These are phyloP conservation scores for Fraxinus baroniana DNA, from an alignment of 305 asterid genomes.

Conservation along the genomic window DNA sequence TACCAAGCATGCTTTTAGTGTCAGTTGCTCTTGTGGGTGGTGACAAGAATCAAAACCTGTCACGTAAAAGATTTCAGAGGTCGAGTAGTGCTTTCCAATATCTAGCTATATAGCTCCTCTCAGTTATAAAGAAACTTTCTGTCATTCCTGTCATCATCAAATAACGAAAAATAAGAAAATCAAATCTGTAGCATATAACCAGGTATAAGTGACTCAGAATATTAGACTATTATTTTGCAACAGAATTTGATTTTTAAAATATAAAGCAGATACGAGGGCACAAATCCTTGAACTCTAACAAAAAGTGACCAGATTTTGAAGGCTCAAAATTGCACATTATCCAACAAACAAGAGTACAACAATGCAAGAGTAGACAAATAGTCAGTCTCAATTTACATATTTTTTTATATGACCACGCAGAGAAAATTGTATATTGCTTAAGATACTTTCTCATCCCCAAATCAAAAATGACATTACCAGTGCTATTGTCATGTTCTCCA, in stretches of 20 bases:
- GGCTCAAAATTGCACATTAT: neutral
- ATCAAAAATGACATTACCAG: neutral
- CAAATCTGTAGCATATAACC: neutral
- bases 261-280: neutral
- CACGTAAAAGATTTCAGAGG: neutral
- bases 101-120: neutral
- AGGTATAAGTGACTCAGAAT: neutral
- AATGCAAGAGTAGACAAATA: neutral
- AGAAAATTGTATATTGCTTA: neutral
- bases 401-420: neutral
- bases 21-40: neutral
- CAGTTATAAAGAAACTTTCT: neutral
- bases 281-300: neutral
- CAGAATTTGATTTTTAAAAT: neutral
- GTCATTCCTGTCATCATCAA: neutral
- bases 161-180: neutral
- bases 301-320: neutral
- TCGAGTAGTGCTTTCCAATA: neutral
- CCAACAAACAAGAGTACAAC: neutral
- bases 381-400: neutral
- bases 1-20: neutral
- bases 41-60: neutral
- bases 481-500: neutral
- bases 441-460: neutral
- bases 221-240: neutral